Base-by-base conservation (phyloP, 192 early-diverging fungal species). In the Backusella circina region DNA sequence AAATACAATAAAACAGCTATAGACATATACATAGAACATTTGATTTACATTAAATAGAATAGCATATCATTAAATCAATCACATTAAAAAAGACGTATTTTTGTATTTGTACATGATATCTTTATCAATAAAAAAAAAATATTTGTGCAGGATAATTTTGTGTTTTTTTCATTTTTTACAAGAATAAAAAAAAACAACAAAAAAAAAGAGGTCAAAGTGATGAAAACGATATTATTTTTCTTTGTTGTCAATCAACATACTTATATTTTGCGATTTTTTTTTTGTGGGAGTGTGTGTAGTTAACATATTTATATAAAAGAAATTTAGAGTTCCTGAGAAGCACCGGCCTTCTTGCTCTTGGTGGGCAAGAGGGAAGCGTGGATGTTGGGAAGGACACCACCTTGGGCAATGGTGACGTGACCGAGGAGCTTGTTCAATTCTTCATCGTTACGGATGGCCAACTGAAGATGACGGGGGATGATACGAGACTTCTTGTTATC, bases 401-500 rank as follows among this genome's bases (percentile, higher is more conserved):
- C 93, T 86, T 95, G 93, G 73, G 95, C 94, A 75, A 96, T 96
- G 79, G 94, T 95, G 75, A 96, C 94, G 79, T 88, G 89, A 74
- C 92, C 92, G 67, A 96, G 91, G 72, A 96, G 87, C 86, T 94
- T 95, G 91, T 95, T 96, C 75, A 96, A 84, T 84, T 96, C 95
- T 79, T 95, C 94, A 84, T 96, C 94, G 87, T 95, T 95, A 72
- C 94, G 85, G 89, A 95, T 95, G 86, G 94, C 94, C 71, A 95
- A 88, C 86, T 95, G 95, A 50, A 94, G 82, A 86, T 96, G 94
- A 67, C 95, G 90, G 70, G 95, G 95, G 74, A 95, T 94, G 79
- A 96, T 95, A 86, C 95, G 92, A 70, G 89, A 84, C 87, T 94
- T 95, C 88, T 95, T 95, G 90, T 95, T 95, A 85, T 95, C 93